Conservation (phyloP, 768 basidiomycete genomes). For the Cystobasidium tubakii region DNA sequence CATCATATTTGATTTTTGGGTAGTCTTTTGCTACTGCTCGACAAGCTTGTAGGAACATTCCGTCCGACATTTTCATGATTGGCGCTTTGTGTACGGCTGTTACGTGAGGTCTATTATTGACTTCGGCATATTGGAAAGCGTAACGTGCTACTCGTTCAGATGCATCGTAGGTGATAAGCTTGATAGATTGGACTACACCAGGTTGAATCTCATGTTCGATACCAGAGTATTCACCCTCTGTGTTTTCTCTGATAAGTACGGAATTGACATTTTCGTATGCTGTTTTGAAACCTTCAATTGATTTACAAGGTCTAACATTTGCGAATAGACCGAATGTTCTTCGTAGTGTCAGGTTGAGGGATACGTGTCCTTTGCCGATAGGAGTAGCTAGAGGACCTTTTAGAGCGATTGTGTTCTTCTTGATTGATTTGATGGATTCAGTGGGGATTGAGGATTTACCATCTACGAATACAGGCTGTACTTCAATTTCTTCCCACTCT, state of each 20-base stretch:
- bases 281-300: conserved; percentile 94
- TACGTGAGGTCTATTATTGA: conserved; percentile 78
- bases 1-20: conserved; percentile 87
- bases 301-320: conserved; percentile 93
- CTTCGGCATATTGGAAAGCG: conserved; percentile 94
- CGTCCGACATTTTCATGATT: conserved; percentile 99
- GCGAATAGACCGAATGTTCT: conserved; percentile 98
- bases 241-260: conserved; percentile 97
- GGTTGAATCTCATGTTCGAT: conserved; percentile 98
- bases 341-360: conserved; percentile 90
- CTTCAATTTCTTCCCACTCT: conserved; percentile 98
- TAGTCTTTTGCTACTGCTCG: conserved; percentile 92
- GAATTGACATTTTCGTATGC: conserved; percentile 98
- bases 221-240: conserved; percentile 98
- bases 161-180: conserved; percentile 93
- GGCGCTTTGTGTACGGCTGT: conserved; percentile 99
- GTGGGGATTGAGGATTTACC: conserved; percentile 98
- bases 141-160: conserved; percentile 98
- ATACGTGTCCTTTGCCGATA: conserved; percentile 70
- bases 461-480: conserved; percentile 83
- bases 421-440: conserved; percentile 78
- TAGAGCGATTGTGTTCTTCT: conserved; percentile 93
- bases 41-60: conserved; percentile 98
- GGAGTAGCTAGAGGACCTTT: conserved; percentile 98
- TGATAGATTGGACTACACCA: conserved; percentile 98